phyloP scores from a whole-genome alignment of 2,329 filamentous ascomycete genomes.

The Neofusicoccum sp. region DNA sequence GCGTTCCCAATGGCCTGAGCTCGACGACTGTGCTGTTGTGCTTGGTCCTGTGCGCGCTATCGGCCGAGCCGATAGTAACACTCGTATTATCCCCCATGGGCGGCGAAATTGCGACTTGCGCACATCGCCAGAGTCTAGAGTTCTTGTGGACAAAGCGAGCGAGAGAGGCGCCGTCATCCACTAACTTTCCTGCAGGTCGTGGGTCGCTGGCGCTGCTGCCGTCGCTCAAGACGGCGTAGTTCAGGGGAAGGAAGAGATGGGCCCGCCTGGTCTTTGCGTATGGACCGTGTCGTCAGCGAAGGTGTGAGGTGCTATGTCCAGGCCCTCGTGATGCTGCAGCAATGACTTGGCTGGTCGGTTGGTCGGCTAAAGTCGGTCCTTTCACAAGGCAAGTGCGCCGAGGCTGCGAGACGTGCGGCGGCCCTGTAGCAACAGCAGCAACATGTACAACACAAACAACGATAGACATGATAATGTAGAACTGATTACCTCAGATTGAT shows the following conservation, averaged over 20 bases:
- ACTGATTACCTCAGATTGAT: conserved; percentile 13
- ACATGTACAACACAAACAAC: not conserved
- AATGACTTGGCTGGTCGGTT: not conserved
- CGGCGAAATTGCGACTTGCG: conserved; percentile 12
- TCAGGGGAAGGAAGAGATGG: conserved; percentile 1
- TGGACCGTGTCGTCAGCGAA: conserved; percentile 5
- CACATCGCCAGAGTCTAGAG: not conserved
- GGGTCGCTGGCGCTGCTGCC: not conserved
- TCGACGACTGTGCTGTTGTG: not conserved
- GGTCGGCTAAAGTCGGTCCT: not conserved
- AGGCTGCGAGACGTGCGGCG: not conserved
- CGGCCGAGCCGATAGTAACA: conserved; percentile 7
- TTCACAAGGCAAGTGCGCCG: not conserved
- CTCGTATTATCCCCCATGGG: conserved; percentile 4
- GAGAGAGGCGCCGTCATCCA: not conserved
- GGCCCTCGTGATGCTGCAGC: conserved; percentile 1
- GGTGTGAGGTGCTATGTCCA: not conserved
- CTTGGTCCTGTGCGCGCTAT: not conserved
- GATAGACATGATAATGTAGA: not conserved
- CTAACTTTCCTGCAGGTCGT: not conserved
- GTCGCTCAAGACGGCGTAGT: conserved; percentile 11
- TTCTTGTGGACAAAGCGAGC: not conserved
- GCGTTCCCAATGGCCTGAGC: not conserved
- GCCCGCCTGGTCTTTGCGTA: not conserved
- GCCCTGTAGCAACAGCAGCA: conserved; percentile 12